Evolutionary conservation across 2,329 filamentous ascomycete genomes (phyloP), one percentile per base, ranked within the genome.

Genomic region (Alternaria atra): DNA sequence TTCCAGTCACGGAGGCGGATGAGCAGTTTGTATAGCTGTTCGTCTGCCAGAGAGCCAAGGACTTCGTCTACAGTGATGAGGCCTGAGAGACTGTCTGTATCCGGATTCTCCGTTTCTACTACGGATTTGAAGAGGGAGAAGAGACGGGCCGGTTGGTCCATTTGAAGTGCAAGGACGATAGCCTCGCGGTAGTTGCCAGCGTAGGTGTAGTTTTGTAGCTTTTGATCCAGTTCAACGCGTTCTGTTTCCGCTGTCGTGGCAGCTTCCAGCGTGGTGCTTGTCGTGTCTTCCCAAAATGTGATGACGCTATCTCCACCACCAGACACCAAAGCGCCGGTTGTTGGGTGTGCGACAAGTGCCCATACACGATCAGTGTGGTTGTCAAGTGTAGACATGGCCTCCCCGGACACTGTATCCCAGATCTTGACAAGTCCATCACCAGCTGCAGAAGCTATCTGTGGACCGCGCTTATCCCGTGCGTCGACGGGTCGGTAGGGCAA

Each of bases 321-420:
- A 6, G 95, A 98, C 35, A 96, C 90, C 53, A 99, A 87, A 51
- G 89, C 89, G 71, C 94, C 84, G 3, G 81, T 82, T n/a, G 73
- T 66, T 51, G 73, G 74, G 46, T 94, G 86, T 10, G 92, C 88
- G 5, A 92, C 88, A 17, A 98, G 83, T 0, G 93, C 93, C 94
- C 94, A 97, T 1, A 98, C 94, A 58, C 95, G 89, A 80, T 99
- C 95, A 71, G 93, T 93, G 78, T 99, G 95, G 80, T 98, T 98
- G 80, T 99, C 95, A 5, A 99, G 85, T 0, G 95, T 99, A 66
- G 91, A 91, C 68, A 94, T 92, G 3, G 89, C 85, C 78, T 98
- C 95, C 47, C 94, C 93, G 1, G 86, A 89, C 73, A 91, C 90
- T 12, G 91, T 91, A 70, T 97, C 92, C 95, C 95, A 99, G 32